Conservation (phyloP, 1,139 yeast species). For the Blastobotrys elegans region DNA sequence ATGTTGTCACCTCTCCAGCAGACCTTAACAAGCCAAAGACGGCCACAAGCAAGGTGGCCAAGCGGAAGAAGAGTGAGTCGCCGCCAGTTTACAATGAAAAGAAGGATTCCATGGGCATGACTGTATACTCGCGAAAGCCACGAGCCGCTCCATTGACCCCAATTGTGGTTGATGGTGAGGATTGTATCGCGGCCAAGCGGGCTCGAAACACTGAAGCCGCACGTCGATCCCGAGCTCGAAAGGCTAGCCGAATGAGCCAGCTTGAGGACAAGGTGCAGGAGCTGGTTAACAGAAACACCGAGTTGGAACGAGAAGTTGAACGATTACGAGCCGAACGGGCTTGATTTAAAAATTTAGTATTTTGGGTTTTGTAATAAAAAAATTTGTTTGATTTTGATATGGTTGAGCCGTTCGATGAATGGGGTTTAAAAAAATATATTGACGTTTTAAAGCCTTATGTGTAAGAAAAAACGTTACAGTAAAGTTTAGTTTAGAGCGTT, state of each 20-base stretch:
- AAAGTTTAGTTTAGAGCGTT: neutral
- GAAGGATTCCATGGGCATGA: conserved; percentile 37
- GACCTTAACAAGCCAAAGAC: conserved; percentile 2
- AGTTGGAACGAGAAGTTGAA: conserved; percentile 18
- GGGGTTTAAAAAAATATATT: neutral
- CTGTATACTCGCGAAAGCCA: conserved; percentile 38
- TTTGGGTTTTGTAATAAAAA: neutral
- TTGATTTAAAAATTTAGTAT: neutral
- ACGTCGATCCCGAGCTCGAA: conserved; percentile 91
- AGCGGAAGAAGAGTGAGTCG: conserved; percentile 13
- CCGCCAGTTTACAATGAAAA: conserved; percentile 23
- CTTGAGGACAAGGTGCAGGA: conserved; percentile 76
- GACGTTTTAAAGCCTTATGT: too few relatives aligned
- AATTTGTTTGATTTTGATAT: neutral
- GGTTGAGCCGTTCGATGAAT: too few relatives aligned
- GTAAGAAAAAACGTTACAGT: neutral
- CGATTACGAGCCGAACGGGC: conserved; percentile 6
- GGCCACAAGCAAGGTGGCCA: conserved; percentile 8
- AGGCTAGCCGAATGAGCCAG: conserved; percentile 88
- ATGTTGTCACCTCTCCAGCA: neutral
- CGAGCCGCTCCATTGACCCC: conserved; percentile 52
- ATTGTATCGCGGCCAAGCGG: conserved; percentile 66
- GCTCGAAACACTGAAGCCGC: conserved; percentile 99
- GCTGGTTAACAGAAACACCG: conserved; percentile 40
- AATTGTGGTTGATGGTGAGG: conserved; percentile 52